Conservation (phyloP, 106 monocot genomes). For the Phalaenopsis aphrodite region DNA sequence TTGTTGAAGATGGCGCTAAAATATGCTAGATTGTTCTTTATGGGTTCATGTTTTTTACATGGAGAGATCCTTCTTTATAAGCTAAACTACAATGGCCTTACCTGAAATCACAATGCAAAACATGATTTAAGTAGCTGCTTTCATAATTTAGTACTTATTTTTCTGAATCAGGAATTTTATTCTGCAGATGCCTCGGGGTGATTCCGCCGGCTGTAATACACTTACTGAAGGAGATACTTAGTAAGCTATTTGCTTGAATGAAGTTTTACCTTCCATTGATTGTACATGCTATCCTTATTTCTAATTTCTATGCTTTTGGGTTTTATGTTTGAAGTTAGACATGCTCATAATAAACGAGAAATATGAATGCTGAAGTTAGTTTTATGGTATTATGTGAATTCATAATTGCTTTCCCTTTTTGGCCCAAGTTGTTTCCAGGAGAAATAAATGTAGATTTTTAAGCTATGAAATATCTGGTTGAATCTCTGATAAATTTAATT, state of each 20-base stretch:
- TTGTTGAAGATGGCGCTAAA: background rate
- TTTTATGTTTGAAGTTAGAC: background rate
- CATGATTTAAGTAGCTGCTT: background rate
- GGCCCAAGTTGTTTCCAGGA: background rate
- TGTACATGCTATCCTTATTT: background rate
- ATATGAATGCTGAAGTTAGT: background rate
- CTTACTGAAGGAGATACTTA: slow-evolving; percentile 12
- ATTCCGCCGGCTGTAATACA: slow-evolving; percentile 9
- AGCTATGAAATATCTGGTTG: background rate
- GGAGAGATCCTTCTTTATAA: background rate
- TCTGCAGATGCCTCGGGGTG: slow-evolving; percentile 15
- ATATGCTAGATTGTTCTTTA: background rate
- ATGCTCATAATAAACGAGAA: background rate
- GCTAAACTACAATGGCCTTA: background rate
- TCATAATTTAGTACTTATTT: background rate
- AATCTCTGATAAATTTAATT: slow-evolving; percentile 1
- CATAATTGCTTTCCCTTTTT: background rate
- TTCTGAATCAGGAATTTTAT: slow-evolving; percentile 16
- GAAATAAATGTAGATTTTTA: background rate
- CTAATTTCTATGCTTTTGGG: background rate
- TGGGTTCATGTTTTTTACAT: background rate
- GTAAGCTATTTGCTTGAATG: slow-evolving; percentile 6
- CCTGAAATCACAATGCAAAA: background rate
- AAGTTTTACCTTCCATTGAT: slow-evolving; percentile 10
- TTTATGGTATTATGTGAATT: background rate